These are phyloP conservation scores for Hypoxylon lienhwacheense DNA, from an alignment of 495 filamentous ascomycete species.

Conservation along the genomic window DNA sequence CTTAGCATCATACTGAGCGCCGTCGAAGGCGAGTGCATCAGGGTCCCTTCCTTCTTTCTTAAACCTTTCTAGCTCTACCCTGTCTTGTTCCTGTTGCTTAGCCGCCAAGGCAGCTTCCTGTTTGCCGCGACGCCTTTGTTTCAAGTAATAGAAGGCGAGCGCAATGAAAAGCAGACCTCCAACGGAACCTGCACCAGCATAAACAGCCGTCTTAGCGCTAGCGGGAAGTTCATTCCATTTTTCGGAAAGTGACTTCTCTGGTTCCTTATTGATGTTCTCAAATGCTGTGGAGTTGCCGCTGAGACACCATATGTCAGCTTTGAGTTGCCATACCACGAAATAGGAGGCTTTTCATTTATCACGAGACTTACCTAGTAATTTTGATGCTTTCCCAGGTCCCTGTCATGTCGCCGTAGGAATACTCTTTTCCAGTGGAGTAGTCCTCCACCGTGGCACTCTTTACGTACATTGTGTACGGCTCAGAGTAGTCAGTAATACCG, in stretches of 20 bases:
- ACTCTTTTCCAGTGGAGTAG: constrained; percentile 67
- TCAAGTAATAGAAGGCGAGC: constrained; percentile 63
- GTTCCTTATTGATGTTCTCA: constrained; percentile 45
- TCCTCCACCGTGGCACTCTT: constrained; percentile 67
- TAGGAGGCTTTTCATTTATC: not conserved
- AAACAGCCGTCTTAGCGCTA: constrained; percentile 62
- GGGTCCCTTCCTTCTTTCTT: constrained; percentile 49
- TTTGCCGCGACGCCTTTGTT: constrained; percentile 66
- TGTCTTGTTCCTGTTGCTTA: constrained; percentile 59
- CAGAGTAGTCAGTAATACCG: constrained; percentile 68
- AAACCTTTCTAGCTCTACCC: constrained; percentile 64
- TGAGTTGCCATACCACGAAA: not conserved
- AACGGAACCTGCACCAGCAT: constrained; percentile 55
- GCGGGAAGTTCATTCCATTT: constrained; percentile 61
- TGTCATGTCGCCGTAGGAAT: constrained; percentile 65
- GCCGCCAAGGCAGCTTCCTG: constrained; percentile 62
- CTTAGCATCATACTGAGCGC: constrained; percentile 45
- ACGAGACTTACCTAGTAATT: constrained; percentile 55
- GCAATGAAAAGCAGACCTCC: constrained; percentile 51
- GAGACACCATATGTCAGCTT: constrained; percentile 19
- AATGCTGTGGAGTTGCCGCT: constrained; percentile 67
- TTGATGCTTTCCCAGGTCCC: constrained; percentile 75
- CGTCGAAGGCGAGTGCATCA: constrained; percentile 46
- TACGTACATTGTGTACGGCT: constrained; percentile 78
- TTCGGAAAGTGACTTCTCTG: constrained; percentile 52